Base-by-base conservation (phyloP, 345 rosid species). In the Nephelium lappaceum region DNA sequence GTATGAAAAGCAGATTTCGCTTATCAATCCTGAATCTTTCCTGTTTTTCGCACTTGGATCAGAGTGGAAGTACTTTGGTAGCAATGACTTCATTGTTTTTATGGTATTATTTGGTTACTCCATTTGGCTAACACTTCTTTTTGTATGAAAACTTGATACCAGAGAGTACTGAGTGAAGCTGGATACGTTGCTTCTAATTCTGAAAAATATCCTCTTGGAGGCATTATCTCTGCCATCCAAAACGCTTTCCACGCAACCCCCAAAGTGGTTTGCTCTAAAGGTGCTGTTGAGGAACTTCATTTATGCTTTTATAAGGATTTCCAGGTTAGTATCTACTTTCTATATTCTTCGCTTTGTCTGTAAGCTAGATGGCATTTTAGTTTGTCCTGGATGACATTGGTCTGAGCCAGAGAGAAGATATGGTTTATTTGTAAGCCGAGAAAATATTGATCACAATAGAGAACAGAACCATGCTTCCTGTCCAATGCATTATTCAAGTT, bases 291-390 rank as follows among this genome's bases (percentile, higher is more conserved):
- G 86, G 98, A 95, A 84, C 81, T 95, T 53, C 89, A 84, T 71
- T 79, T 95, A 72, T 95, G 99, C 90, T 92, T 95, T 87, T 87
- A 90, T 27, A 95, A 95, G 82, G 90, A 93, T 87, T 92, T 95
- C 83, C 79, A 88, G 95, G 99, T 95, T 58, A 70, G 88, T 78
- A 68, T 79, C 70, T 36, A 18, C 47, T 61, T 57, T 73, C 71
- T 78, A n/a, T 55, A 14, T 8, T 12, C 24, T 23, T 23, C 21
- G 53, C 51, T 24, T 4, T 60, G 39, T 51, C 10, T 23, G 21
- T 61, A 24, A 72, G 55, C 23, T 67, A 39, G 23, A 58, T 73
- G 23, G 27, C 14, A 41, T 39, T 58, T 73, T 21, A n/a, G 19
- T 45, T n/a, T 16, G 72, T 43, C 36, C 27, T 69, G 12, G 11